A percentile compares a stretch with the other conserved stretches of the same genome.
Evolutionary conservation across 2,329 filamentous ascomycete species (phyloP).

Genomic region (Tolypocladium pustulatum): DNA sequence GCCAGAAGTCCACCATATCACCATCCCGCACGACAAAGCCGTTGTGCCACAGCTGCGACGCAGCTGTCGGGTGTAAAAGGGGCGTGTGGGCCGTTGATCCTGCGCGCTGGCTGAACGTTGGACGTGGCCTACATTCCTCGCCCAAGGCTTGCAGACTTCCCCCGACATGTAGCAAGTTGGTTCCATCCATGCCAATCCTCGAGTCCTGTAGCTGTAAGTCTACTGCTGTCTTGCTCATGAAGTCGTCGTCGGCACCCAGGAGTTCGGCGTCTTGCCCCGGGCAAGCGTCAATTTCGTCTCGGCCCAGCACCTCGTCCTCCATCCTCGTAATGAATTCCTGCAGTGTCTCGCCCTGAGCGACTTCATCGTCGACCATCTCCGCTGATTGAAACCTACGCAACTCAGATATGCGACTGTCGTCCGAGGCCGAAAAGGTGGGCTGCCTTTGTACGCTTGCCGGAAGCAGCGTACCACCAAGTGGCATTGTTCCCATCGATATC

Average conservation of each 20-base stretch:
- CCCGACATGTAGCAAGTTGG: not conserved
- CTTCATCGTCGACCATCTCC: not conserved
- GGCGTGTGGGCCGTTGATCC: not conserved
- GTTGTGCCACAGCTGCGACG: not conserved
- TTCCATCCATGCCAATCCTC: not conserved
- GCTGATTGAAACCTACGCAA: not conserved
- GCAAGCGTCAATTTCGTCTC: not conserved
- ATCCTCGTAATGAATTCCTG: slow-evolving; percentile 16
- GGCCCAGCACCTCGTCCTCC: slow-evolving; percentile 11
- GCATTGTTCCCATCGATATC: not conserved
- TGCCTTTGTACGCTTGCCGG: not conserved
- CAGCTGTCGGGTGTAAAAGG: not conserved
- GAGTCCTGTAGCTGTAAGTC: not conserved
- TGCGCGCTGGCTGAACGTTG: not conserved
- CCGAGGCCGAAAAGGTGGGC: not conserved
- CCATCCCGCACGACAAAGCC: slow-evolving; percentile 1
- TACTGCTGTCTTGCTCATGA: not conserved
- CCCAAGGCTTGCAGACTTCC: not conserved
- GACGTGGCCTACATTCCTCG: too few species aligned
- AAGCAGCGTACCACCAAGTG: not conserved
- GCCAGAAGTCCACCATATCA: slow-evolving; percentile 29
- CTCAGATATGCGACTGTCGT: too few species aligned
- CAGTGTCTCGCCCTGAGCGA: slow-evolving; percentile 12
- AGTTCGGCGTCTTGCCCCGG: too few species aligned
- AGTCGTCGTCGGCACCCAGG: not conserved